Conservation (phyloP, 1,284 basidiomycete species). For the Pyrrhoderma lamaoense region DNA sequence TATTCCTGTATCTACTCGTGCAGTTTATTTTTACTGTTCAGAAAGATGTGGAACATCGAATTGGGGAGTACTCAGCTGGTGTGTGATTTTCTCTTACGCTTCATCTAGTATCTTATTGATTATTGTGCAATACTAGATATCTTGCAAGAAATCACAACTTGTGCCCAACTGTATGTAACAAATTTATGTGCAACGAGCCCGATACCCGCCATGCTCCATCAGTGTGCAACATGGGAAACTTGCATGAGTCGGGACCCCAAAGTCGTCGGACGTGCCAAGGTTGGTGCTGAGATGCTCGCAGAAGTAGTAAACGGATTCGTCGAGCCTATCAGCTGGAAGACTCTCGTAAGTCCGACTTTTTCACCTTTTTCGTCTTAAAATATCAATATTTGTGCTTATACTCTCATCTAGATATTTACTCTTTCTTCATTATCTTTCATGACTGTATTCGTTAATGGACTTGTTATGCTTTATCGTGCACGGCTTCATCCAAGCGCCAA, state of each 20-base stretch:
- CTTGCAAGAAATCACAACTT: conserved; percentile 83
- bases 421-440: conserved; percentile 74
- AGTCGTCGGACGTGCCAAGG: conserved; percentile 80
- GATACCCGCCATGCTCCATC: conserved; percentile 78
- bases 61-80: conserved; percentile 88
- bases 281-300: conserved; percentile 91
- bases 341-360: conserved; percentile 48
- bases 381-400: not conserved
- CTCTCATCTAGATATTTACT: conserved; percentile 55
- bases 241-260: conserved; percentile 95
- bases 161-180: conserved; percentile 69
- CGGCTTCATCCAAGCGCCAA: conserved; percentile 30
- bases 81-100: conserved; percentile 18
- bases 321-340: conserved; percentile 96
- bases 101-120: conserved; percentile 19
- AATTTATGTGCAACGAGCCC: conserved; percentile 76
- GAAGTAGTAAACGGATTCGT: conserved; percentile 96
- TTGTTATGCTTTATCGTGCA: conserved; percentile 70
- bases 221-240: conserved; percentile 86
- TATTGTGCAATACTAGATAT: conserved; percentile 47
- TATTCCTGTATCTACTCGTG: conserved; percentile 80
- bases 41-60: conserved; percentile 83
- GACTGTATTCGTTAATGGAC: conserved; percentile 76
- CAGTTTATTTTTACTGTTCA: conserved; percentile 87
- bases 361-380: conserved; percentile 13